Percentiles rank a stretch among this genome's conserved stretches.
phyloP scores from a whole-genome alignment of 371 early-diverging fungal genomes.

The Mortierella sp. region DNA sequence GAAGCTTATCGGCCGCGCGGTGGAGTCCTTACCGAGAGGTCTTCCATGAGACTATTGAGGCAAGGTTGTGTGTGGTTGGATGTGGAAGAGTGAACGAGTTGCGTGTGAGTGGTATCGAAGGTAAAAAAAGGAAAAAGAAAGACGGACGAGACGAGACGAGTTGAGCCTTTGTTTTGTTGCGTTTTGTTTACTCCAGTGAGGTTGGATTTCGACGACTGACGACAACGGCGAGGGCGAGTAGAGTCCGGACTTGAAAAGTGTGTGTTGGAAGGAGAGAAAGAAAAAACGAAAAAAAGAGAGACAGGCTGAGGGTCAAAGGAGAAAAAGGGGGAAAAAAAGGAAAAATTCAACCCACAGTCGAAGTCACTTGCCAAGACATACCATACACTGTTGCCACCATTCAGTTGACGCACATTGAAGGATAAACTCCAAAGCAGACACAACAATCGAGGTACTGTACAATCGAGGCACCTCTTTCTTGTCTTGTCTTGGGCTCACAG shows the following conservation, averaged over 20 bases:
- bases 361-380: neutral
- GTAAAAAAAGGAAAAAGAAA: neutral
- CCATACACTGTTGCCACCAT: neutral
- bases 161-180: neutral
- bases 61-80: neutral
- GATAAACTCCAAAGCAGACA: too few relatives aligned
- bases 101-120: neutral
- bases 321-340: neutral
- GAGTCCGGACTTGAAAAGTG: neutral
- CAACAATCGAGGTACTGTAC: too few relatives aligned
- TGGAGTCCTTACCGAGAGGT: conserved; percentile 22
- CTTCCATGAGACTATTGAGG: conserved; percentile 39
- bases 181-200: too few relatives aligned
- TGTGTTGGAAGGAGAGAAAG: neutral
- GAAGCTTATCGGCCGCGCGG: neutral
- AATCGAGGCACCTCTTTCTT: too few relatives aligned
- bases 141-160: neutral
- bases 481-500: too few relatives aligned
- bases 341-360: neutral
- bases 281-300: conserved; percentile 7
- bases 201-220: neutral
- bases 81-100: conserved; percentile 8
- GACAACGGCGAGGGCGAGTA: neutral
- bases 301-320: neutral
- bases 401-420: too few relatives aligned